Conservation (phyloP, 169 alveolate species). For the Plasmodium sp. region DNA sequence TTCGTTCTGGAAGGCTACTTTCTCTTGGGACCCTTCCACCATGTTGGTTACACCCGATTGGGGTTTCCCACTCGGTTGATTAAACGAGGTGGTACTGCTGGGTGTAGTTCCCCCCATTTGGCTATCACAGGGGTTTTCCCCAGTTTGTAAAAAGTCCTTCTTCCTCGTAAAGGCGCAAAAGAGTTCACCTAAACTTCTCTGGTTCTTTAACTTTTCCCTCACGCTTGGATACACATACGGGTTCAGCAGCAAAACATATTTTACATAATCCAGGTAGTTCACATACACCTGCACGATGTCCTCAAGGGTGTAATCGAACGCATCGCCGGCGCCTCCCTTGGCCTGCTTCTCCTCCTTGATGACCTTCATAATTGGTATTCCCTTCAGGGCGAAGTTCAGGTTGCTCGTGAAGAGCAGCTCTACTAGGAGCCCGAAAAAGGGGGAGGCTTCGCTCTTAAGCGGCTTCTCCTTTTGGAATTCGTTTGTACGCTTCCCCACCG, state of each 20-base stretch:
- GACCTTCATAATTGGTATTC: constrained; percentile 17
- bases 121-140: not conserved
- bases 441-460: not conserved
- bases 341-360: not conserved
- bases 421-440: constrained; percentile 4
- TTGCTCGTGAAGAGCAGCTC: constrained; percentile 40
- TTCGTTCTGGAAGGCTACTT: not conserved
- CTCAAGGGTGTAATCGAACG: not conserved
- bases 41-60: not conserved
- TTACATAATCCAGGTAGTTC: constrained; percentile 44
- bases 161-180: constrained; percentile 21
- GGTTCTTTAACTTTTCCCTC: constrained; percentile 1
- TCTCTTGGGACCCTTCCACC: not conserved
- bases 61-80: not conserved
- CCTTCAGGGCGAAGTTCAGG: not conserved
- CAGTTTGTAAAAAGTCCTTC: not conserved
- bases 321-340: not conserved
- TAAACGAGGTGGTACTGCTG: too few species aligned
- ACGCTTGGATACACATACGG: constrained; percentile 36
- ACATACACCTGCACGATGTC: constrained; percentile 26
- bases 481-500: not conserved
- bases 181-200: constrained; percentile 6
- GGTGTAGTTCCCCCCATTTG: not conserved
- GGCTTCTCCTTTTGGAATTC: not conserved
- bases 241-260: constrained; percentile 40